Base-by-base conservation (phyloP, 1,284 basidiomycete genomes). In the Ganoderma lingzhi region DNA sequence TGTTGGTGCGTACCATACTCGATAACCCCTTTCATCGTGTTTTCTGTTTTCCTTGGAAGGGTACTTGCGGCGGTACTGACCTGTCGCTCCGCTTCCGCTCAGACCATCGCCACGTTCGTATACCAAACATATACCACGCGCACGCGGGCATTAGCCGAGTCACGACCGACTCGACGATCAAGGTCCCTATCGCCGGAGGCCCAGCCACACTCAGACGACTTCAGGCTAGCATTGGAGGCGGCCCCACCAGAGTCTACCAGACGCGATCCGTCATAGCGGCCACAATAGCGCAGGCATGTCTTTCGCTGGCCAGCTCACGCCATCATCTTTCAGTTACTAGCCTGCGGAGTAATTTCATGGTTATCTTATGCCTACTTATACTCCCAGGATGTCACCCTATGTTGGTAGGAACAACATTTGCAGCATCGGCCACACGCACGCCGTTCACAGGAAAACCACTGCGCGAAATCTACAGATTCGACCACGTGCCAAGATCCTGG, bases 1-100 rank as follows among this genome's bases (percentile, higher is more conserved):
- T 87, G 1, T 44, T 88, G 63, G 89, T 90, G 68, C 70, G 84
- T 83, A 17, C 45, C 0, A 41, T 9, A 41, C 30, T 32, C 9
- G 3, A 19, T 53, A 6, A 19, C 8, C 61, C 5, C 12, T 23
- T 12, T 28, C 28, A 10, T 28, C n/a, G 48, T 28, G 10, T 23
- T 12, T 0, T 51, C 23, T 12, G n/a, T 10, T 3, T 12, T 28
- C n/a, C 23, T 12, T 12, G 48, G 4, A n/a, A 51, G 10, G 9
- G 9, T 14, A 28, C 23, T 23, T 12, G 48, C 48, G n/a, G 23
- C 48, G 12, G 23, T 56, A 28, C 30, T 56, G 5, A 9, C 5
- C 35, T 35, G 53, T 32, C 53, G 12, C 17, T 32, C 19, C 15
- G 15, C 17, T n/a, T 8, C 9, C 19, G 35, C 12, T 17, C 35